Base-by-base conservation (phyloP, 2,329 filamentous ascomycete species). In the Pleomassaria siparia region DNA sequence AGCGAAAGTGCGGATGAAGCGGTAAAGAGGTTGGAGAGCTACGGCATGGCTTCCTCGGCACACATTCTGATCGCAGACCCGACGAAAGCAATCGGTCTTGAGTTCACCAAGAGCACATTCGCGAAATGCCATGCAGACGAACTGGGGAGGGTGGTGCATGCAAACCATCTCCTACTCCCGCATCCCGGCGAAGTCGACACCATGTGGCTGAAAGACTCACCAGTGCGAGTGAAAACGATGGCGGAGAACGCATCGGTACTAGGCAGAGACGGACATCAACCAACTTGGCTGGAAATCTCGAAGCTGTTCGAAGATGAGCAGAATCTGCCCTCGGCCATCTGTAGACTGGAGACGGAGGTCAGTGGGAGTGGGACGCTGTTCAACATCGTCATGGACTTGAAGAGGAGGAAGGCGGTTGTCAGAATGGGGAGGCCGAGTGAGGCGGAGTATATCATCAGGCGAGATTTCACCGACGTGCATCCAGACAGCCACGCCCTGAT, bases 41-140 rank as follows among this genome's bases (percentile, higher is more conserved):
- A 67, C 21, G 80, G 80, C 7, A 74, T 83, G 37, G 80, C 80
- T 0, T 71, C 72, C 6, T 72, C 78, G 2, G 80, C 77, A 43
- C 79, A 82, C 51, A 81, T 83, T 51, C 64, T 80, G 0, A 64
- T 83, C 29, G 80, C 75, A 0, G 81, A 83, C 59, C 51, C 64
- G 3, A 67, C 58, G 0, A 75, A 74, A 0, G 71, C 72, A 0
- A 56, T 77, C 4, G 80, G 80, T 0, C 53, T 82, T 6, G 80
- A 84, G 56, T 82, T 67, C 30, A 66, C 66, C 0, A 75, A 69
- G 58, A 61, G 51, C 44, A 68, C 54, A 15, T 65, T 55, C 57
- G 70, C 51, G 20, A 46, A 67, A 53, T 62, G 51, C 67, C 9
- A 51, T 51, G 49, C 71, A 50, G 72, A 75, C 50, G 46, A 39